Conservation (phyloP, 345 rosid species). For the Gossypium stocksii region DNA sequence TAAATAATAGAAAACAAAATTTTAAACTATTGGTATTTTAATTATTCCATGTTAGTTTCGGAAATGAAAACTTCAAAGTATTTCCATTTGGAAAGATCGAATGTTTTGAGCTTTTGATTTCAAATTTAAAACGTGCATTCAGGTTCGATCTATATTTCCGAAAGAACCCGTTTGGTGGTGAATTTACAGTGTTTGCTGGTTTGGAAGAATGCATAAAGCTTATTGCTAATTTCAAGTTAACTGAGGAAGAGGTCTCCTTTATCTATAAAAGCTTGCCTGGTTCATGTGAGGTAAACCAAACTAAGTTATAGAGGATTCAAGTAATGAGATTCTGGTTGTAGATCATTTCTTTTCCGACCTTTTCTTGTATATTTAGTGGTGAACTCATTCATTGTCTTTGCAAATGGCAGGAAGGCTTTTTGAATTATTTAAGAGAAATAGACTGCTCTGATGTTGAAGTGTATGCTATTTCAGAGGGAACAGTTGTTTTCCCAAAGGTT, state of each 20-base stretch:
- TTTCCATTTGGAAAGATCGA: background rate
- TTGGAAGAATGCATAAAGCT: constrained; percentile 90
- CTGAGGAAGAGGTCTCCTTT: constrained; percentile 66
- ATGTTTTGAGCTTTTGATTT: background rate
- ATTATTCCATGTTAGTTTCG: background rate
- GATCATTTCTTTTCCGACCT: background rate
- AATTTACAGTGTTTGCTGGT: constrained; percentile 90
- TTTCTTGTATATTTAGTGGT: constrained; percentile 7
- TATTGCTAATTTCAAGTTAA: constrained; percentile 78
- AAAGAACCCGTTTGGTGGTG: constrained; percentile 95
- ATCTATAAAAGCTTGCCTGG: constrained; percentile 55
- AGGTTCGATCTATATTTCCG: constrained; percentile 96
- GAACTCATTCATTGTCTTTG: constrained; percentile 5
- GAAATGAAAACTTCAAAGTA: background rate
- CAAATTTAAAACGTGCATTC: constrained; percentile 11
- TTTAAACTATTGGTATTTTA: background rate
- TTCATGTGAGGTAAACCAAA: constrained; percentile 62
- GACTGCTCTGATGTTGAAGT: constrained; percentile 90
- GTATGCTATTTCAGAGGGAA: constrained; percentile 79
- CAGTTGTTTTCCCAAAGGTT: constrained; percentile 88
- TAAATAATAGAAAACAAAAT: background rate
- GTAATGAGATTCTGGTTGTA: background rate
- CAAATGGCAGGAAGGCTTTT: constrained; percentile 64
- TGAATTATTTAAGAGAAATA: constrained; percentile 67
- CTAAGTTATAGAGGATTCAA: background rate